Conservation (phyloP, 163 green algal genomes). For the Chlamydomonas reinhardtii region DNA sequence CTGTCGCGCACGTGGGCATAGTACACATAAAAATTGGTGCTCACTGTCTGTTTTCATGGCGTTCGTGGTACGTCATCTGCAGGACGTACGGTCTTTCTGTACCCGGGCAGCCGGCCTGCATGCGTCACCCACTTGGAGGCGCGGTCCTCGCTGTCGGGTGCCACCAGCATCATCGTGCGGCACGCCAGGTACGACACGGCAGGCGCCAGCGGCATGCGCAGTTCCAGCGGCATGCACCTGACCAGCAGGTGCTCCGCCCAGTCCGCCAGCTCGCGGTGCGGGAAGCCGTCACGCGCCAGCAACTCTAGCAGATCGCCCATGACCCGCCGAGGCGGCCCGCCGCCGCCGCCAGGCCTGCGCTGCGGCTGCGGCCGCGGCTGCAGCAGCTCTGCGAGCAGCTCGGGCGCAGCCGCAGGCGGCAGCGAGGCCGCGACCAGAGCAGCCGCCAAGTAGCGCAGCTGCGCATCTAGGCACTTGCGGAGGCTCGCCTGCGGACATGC, state of each 20-base stretch:
- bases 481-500: not conserved
- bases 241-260: slow-evolving; percentile 8
- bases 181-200: slow-evolving; percentile 25
- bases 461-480: not conserved
- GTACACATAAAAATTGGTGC: too few relatives aligned
- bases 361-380: slow-evolving; percentile 7
- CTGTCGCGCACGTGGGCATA: too few relatives aligned
- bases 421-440: not conserved
- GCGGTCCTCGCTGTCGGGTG: not conserved
- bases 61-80: too few relatives aligned
- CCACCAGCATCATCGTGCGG: slow-evolving; percentile 17
- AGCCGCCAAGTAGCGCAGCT: not conserved
- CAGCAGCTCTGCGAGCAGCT: slow-evolving; percentile 4
- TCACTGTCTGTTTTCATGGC: too few relatives aligned
- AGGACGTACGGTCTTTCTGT: too few relatives aligned
- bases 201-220: slow-evolving; percentile 16
- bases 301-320: slow-evolving; percentile 10
- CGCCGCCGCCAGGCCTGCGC: too few relatives aligned
- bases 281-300: not conserved
- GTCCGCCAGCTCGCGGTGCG: not conserved
- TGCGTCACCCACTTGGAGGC: not conserved
- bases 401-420: not conserved
- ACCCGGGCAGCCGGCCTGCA: too few relatives aligned
- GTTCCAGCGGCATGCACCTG: not conserved
- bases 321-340: too few relatives aligned